Evolutionary conservation across 192 early-diverging fungal genomes (phyloP).

Genomic region (Entomortierella lignicola): DNA sequence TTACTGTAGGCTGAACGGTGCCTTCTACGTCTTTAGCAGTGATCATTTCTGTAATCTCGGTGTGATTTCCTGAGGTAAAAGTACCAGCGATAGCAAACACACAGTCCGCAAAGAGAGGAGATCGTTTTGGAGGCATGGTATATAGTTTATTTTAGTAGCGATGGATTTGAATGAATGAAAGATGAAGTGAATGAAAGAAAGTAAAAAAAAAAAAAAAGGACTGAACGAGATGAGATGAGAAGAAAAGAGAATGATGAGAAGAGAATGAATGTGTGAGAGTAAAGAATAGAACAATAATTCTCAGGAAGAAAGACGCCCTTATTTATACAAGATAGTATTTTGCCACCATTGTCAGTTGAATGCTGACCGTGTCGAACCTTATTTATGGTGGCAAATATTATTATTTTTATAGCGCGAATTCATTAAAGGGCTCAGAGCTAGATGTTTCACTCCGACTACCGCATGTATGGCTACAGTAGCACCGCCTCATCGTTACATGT

Average conservation of each 20-base stretch:
- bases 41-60: slow-evolving; percentile 10
- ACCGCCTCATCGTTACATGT: too few relatives aligned
- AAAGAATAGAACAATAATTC: too few relatives aligned
- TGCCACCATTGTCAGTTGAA: too few relatives aligned
- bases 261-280: too few relatives aligned
- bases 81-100: slow-evolving; percentile 24
- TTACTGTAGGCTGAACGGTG: slow-evolving; percentile 12
- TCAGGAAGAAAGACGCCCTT: too few relatives aligned
- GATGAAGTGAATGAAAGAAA: background rate
- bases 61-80: slow-evolving; percentile 7
- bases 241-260: background rate
- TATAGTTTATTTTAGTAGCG: background rate
- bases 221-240: too few relatives aligned
- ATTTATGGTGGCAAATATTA: too few relatives aligned
- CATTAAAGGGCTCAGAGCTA: too few relatives aligned
- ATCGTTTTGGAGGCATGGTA: slow-evolving; percentile 46
- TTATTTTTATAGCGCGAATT: background rate
- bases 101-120: slow-evolving; percentile 25
- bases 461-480: too few relatives aligned
- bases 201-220: background rate
- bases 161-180: background rate
- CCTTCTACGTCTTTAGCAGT: slow-evolving; percentile 7
- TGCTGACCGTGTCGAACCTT: too few relatives aligned
- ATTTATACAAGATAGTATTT: too few relatives aligned
- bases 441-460: too few relatives aligned